Evolutionary conservation across 495 filamentous ascomycete species (phyloP), one percentile per base, ranked within the genome.

Genomic region (Xylona heveae): DNA sequence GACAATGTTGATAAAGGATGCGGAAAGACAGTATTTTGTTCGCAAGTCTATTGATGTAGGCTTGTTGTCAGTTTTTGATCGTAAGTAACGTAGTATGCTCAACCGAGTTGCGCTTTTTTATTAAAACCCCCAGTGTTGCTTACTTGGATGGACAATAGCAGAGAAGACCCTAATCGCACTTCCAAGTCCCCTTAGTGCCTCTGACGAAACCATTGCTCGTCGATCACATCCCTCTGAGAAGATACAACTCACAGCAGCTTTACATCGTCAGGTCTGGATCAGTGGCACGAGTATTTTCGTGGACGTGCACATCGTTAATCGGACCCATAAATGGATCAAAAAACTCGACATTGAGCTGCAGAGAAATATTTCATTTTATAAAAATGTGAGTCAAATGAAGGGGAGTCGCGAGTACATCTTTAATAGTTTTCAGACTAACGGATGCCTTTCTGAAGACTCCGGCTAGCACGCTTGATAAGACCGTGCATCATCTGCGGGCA

Each of bases 201-300:
- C 50, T 17, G 62, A 68, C 35, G 61, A 66, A 34, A 44, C 55
- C 28, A 20, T 45, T 3, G 34, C 57, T 23, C 52, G 46, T 6
- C 48, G 45, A 32, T 43, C 49, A 30, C 40, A 24, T 37, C 43
- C 30, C 22, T 38, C 40, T 18, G 52, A 64, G 31, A 54, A 43
- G 9, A 42, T 68, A 24, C 51, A 50, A 25, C 33, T 68, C 26
- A 67, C 63, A 6, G 64, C 63, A 24, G 63, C 59, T 15, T 41
- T 66, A 30, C 62, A 69, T 44, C 50, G 64, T 4, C 66, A 66
- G 28, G 64, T 65, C 23, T 65, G 61, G 66, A 59, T 69, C 35
- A 63, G 59, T 18, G 63, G 65, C 22, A 64, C 64, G 15, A 56
- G 42, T 23, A 51, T 68, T 16, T 67, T 64, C 34, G 55, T 62